phyloP scores from a whole-genome alignment of 140 eudicot genomes.

The Oenanthe javanica region DNA sequence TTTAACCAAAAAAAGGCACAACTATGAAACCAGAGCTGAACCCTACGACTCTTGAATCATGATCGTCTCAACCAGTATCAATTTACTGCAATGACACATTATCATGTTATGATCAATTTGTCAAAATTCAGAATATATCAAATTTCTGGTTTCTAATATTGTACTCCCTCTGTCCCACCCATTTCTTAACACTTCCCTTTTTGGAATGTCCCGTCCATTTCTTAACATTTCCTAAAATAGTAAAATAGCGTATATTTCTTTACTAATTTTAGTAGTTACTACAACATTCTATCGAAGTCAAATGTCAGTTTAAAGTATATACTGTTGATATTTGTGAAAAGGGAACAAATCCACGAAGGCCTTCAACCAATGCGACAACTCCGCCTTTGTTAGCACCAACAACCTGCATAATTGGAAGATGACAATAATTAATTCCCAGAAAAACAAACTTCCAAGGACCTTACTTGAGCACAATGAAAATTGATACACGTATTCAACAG shows the following conservation, averaged over 20 bases:
- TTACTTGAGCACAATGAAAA: background rate
- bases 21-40: background rate
- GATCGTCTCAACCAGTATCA: background rate
- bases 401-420: background rate
- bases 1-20: background rate
- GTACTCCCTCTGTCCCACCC: no score
- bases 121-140: background rate
- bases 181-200: no score
- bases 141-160: background rate
- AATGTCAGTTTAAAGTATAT: slow-evolving; percentile 15
- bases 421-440: background rate
- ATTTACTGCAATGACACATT: background rate
- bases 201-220: no score
- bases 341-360: slow-evolving; percentile 92
- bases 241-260: no score
- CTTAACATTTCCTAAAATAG: no score
- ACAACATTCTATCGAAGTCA: background rate
- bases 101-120: background rate
- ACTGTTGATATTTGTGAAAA: slow-evolving; percentile 88
- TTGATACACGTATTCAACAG: background rate
- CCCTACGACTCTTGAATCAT: background rate
- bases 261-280: no score
- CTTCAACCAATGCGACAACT: slow-evolving; percentile 61
- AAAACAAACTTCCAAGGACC: background rate
- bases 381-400: slow-evolving; percentile 10